Evolutionary conservation across 805 yeast species (phyloP).

Genomic region (Candida vartiovaarae): DNA sequence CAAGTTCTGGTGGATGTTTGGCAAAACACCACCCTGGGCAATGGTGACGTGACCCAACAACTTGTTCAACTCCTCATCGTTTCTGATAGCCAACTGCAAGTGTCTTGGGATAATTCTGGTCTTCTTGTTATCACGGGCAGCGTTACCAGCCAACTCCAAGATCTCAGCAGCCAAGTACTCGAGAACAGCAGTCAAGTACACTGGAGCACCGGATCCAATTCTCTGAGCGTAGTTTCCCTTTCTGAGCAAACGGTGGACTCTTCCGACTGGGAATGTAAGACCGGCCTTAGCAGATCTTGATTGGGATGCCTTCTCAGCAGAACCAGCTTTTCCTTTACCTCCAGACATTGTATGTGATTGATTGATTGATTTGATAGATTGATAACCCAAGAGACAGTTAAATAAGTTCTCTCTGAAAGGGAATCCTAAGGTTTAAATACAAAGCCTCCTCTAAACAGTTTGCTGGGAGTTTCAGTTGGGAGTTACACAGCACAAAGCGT

Average conservation of each 20-base stretch:
- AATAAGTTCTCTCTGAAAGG: too few relatives aligned
- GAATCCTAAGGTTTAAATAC: too few relatives aligned
- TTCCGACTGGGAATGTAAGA: constrained; percentile 98
- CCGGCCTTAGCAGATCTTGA: constrained; percentile 99
- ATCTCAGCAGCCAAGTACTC: constrained; percentile 98
- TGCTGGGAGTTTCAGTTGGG: constrained; percentile 1
- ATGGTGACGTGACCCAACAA: constrained; percentile 89
- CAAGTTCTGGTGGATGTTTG: constrained; percentile 91
- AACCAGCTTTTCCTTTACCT: constrained; percentile 80
- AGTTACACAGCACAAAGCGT: constrained; percentile 5
- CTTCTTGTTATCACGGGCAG: constrained; percentile 99
- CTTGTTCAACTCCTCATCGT: constrained; percentile 97
- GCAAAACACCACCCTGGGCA: constrained; percentile 99
- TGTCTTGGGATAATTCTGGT: constrained; percentile 99
- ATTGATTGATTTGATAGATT: constrained; percentile 23
- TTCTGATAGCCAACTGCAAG: constrained; percentile 96
- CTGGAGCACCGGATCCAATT: constrained; percentile 99
- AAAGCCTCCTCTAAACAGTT: too few relatives aligned
- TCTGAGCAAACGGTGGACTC: constrained; percentile 95
- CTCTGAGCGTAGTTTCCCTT: constrained; percentile 98
- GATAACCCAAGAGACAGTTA: too few relatives aligned
- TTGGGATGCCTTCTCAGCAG: constrained; percentile 92
- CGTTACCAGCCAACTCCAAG: constrained; percentile 97
- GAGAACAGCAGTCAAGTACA: constrained; percentile 91
- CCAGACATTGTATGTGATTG: constrained; percentile 53